Percentiles rank a stretch among this genome's conserved stretches.
These are phyloP conservation scores for Medicago truncatula DNA, from an alignment of 306 rosid species.

Conservation along the genomic window DNA sequence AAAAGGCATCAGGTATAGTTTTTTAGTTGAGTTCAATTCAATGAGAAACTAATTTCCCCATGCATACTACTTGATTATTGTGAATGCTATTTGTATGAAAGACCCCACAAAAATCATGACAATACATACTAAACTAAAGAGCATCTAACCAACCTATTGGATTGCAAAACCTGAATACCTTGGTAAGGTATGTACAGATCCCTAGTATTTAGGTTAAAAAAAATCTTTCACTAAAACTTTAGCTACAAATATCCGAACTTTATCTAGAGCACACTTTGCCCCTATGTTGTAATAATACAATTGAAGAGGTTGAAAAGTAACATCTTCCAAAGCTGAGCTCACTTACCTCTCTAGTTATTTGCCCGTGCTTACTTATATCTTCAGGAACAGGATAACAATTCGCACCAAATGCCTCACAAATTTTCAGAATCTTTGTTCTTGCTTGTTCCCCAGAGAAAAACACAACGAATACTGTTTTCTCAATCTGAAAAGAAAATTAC, in stretches of 20 bases:
- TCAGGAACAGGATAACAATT: conserved; percentile 98
- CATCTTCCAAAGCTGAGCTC: conserved; percentile 42
- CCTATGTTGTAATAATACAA: conserved; percentile 7
- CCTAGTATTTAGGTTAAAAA: conserved; percentile 18
- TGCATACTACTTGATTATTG: conserved; percentile 7
- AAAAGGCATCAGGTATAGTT: conserved; percentile 7
- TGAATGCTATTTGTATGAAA: conserved; percentile 32
- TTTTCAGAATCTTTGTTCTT: conserved; percentile 89
- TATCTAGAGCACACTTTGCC: conserved; percentile 13
- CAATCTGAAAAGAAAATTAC: conserved; percentile 70
- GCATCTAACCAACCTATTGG: conserved; percentile 11
- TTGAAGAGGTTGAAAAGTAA: conserved; percentile 32
- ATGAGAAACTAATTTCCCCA: conserved; percentile 1
- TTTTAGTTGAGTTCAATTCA: conserved; percentile 12
- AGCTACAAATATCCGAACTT: conserved; percentile 32
- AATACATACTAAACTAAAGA: conserved; percentile 11
- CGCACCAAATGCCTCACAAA: conserved; percentile 98
- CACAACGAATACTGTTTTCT: conserved; percentile 91
- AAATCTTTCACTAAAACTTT: conserved; percentile 11
- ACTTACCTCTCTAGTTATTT: conserved; percentile 93
- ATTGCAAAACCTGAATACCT: conserved; percentile 25
- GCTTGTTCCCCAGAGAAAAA: conserved; percentile 98
- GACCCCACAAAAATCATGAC: not conserved
- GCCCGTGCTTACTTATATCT: conserved; percentile 87
- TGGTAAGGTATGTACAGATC: conserved; percentile 27